Conservation (phyloP, 306 rosid genomes). For the Prinsepia uniflora region DNA sequence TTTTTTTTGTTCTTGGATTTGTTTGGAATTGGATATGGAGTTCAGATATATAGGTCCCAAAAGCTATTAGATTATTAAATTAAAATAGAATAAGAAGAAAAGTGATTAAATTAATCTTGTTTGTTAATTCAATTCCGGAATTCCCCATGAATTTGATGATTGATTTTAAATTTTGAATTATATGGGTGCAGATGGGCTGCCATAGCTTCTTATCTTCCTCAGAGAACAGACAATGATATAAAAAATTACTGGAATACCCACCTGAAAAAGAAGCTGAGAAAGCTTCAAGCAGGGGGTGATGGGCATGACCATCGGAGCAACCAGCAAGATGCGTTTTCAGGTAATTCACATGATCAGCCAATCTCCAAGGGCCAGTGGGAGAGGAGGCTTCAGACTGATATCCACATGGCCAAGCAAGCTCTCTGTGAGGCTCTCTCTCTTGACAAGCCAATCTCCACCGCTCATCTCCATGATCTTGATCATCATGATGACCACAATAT, state of each 20-base stretch:
- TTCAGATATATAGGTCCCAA: slow-evolving; percentile 14
- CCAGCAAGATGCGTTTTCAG: slow-evolving; percentile 21
- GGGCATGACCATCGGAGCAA: slow-evolving; percentile 15
- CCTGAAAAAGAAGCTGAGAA: slow-evolving; percentile 40
- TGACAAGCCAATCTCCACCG: slow-evolving; percentile 27
- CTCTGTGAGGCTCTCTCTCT: slow-evolving; percentile 80
- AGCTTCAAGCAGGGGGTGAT: slow-evolving; percentile 28
- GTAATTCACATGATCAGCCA: slow-evolving; percentile 22
- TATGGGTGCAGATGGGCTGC: slow-evolving; percentile 45
- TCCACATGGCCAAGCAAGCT: slow-evolving; percentile 81
- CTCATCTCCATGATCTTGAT: too few species aligned
- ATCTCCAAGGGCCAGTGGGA: slow-evolving; percentile 87
- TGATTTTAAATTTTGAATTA: neutral
- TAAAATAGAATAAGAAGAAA: neutral
- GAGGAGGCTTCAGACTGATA: slow-evolving; percentile 87
- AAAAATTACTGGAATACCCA: slow-evolving; percentile 55
- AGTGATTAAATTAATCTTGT: neutral
- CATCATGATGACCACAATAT: neutral
- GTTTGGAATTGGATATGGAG: neutral
- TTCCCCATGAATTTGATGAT: neutral
- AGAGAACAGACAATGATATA: slow-evolving; percentile 47
- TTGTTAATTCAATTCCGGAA: neutral
- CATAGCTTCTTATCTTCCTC: slow-evolving; percentile 49
- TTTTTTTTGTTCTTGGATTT: neutral
- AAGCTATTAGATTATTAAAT: neutral